Conservation (phyloP, 192 early-diverging fungal genomes). For the Coemansia sp. region DNA sequence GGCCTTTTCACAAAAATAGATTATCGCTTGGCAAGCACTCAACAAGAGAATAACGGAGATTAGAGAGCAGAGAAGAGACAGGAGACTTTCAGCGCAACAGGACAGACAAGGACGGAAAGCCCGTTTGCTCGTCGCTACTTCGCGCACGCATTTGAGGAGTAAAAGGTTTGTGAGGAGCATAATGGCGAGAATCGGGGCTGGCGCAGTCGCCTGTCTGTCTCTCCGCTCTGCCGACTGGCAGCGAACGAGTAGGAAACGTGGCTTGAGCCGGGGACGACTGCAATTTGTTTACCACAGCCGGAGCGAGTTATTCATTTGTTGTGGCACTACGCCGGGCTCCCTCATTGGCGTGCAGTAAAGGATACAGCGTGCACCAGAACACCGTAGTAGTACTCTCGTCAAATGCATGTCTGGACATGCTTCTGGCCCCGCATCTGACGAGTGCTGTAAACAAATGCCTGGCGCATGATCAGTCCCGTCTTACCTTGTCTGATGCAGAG, state of each 20-base stretch:
- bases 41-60: not conserved
- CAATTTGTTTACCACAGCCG: not conserved
- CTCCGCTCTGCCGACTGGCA: not conserved
- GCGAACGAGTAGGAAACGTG: conserved; percentile 29
- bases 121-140: not conserved
- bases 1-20: not conserved
- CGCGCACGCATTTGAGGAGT: not conserved
- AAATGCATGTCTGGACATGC: not conserved
- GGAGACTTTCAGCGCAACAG: not conserved
- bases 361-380: not conserved
- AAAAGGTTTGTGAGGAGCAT: not conserved
- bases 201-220: conserved; percentile 1
- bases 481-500: not conserved
- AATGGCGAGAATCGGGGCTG: conserved; percentile 1
- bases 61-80: not conserved
- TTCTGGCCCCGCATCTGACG: not conserved
- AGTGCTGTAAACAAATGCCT: not conserved
- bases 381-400: not conserved
- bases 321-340: not conserved
- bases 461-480: not conserved
- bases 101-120: not conserved
- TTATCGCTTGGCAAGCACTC: not conserved
- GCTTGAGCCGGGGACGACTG: conserved; percentile 18
- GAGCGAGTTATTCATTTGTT: not conserved
- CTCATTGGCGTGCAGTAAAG: not conserved